Conservation (phyloP, 441 rosid genomes). For the Euphorbia corollata region DNA sequence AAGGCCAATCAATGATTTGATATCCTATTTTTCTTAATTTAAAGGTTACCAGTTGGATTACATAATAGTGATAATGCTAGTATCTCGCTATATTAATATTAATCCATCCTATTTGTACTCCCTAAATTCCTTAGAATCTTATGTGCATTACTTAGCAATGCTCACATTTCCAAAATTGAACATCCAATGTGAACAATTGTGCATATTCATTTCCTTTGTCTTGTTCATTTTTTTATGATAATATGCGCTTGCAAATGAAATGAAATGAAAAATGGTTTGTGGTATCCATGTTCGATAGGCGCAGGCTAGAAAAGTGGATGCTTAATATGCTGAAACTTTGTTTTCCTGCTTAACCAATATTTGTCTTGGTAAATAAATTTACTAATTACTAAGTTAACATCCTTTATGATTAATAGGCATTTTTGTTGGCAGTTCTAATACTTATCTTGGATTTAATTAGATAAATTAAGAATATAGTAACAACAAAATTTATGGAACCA, state of each 20-base stretch:
- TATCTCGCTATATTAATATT: neutral
- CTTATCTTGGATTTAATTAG: neutral
- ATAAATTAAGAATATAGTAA: neutral
- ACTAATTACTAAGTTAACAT: no score
- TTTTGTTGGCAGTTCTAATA: neutral
- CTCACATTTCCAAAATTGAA: neutral
- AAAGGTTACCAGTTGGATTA: neutral
- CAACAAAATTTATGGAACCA: neutral
- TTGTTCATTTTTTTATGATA: neutral
- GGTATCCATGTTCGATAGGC: neutral
- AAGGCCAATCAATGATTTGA: neutral
- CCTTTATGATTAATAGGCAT: no score
- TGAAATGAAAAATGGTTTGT: neutral
- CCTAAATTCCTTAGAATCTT: neutral
- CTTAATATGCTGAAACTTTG: neutral
- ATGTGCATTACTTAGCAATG: neutral
- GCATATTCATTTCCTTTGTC: neutral
- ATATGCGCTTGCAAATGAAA: neutral
- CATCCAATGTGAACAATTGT: neutral
- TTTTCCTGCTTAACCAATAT: neutral
- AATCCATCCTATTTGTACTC: neutral
- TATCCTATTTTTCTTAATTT: neutral
- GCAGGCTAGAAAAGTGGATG: neutral
- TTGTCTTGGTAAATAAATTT: no score
- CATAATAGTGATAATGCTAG: neutral